Base-by-base conservation (phyloP, 1,284 basidiomycete genomes). In the Athelia psychrophila region DNA sequence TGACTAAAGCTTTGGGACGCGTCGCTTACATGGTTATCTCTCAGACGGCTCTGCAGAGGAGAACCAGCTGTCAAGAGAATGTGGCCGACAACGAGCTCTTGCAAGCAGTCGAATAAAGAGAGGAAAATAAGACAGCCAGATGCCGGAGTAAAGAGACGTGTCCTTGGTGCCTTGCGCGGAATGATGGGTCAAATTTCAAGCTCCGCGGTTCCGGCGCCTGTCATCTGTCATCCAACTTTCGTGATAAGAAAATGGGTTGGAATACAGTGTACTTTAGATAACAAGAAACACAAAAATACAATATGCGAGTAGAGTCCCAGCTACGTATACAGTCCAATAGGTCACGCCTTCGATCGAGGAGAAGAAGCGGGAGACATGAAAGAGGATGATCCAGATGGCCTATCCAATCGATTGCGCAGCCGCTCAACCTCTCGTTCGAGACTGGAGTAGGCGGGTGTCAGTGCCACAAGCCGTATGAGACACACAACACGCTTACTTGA, bases 401-500 rank as follows among this genome's bases (percentile, higher is more conserved):
- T 73, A 51, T 77, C 81, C 4, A 88, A 72, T 50, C 87, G 79
- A 61, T 75, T 78, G n/a, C 84, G 79, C 47, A 88, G 70, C 40
- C 85, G 75, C 62, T 89, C 87, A 9, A 89, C 72, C 62, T 89
- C 86, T 32, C 82, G 76, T 58, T 88, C 84, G 38, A 88, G 71
- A 48, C 86, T 88, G 57, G 8, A 51, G 40, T 36, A 54, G 36
- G 5, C n/a, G 42, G 30, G 13, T 3, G 54, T 49, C 38, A 44
- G 33, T 57, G 38, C 51, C 5, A 42, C 51, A 20, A 51, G 55
- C 45, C 18, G 24, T 51, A 12, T 32, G 33, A 24, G 47, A 13
- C 20, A 33, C 32, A 40, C 47, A 32, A 19, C 15, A 47, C 9
- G 66, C 83, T 48, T 60, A 90, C 87, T 77, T 83, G 16, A 90